These are phyloP conservation scores for Boletus tomentosulus DNA, from an alignment of 768 basidiomycete species.

Conservation along the genomic window DNA sequence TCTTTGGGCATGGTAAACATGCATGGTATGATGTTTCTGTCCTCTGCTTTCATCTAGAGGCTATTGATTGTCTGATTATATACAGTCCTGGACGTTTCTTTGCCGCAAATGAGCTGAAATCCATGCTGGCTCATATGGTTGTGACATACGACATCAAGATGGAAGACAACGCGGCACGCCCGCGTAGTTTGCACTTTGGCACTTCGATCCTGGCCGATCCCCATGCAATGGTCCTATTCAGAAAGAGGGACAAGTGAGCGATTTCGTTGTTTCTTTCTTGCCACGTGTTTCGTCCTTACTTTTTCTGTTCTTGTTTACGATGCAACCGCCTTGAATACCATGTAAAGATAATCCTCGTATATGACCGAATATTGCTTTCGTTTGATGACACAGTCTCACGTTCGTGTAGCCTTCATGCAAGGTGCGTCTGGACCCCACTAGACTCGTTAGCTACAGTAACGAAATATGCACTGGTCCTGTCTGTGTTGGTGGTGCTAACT, in stretches of 20 bases:
- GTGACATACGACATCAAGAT: conserved; percentile 16
- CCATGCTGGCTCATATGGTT: conserved; percentile 16
- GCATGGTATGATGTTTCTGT: conserved; percentile 7
- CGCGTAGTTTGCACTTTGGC: conserved; percentile 1
- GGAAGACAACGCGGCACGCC: not conserved
- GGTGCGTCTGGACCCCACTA: too few species aligned
- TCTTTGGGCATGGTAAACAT: too few species aligned
- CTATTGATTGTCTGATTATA: not conserved
- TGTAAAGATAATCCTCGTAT: too few species aligned
- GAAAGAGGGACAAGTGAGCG: conserved; percentile 5
- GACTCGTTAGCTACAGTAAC: too few species aligned
- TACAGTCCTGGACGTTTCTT: conserved; percentile 18
- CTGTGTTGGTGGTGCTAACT: too few species aligned
- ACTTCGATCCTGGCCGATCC: conserved; percentile 2
- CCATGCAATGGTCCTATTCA: conserved; percentile 8
- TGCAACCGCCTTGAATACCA: too few species aligned
- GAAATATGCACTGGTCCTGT: too few species aligned
- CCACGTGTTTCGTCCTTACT: not conserved
- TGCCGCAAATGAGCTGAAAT: conserved; percentile 3
- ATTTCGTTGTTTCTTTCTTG: not conserved
- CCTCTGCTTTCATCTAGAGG: not conserved
- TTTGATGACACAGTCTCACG: too few species aligned
- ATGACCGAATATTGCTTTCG: too few species aligned
- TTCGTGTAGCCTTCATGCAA: too few species aligned
- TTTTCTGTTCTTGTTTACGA: not conserved